A percentile compares a stretch with the other conserved stretches of the same genome.
Evolutionary conservation across 495 filamentous ascomycete genomes (phyloP).

Genomic region (Tuber microsphaerosporum): DNA sequence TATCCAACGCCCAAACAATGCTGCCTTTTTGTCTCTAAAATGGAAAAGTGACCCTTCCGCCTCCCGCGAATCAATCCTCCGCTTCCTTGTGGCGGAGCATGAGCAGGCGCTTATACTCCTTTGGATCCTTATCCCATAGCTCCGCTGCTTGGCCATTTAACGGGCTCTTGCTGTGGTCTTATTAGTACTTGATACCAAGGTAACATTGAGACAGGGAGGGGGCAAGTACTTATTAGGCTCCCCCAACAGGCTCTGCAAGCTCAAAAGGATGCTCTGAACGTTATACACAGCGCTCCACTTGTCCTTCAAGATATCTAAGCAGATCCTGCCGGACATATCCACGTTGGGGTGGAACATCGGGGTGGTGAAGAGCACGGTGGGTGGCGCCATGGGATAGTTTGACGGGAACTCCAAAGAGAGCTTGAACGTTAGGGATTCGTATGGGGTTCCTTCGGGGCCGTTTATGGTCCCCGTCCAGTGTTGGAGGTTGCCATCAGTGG

Average conservation of each 20-base stretch:
- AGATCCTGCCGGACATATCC: conserved; percentile 86
- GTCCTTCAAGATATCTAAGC: conserved; percentile 94
- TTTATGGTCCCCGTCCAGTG: conserved; percentile 89
- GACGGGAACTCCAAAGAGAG: conserved; percentile 84
- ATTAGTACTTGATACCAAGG: conserved; percentile 5
- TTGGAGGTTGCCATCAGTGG: conserved; percentile 82
- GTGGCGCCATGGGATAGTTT: conserved; percentile 90
- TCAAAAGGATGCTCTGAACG: conserved; percentile 83
- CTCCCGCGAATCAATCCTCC: conserved; percentile 24
- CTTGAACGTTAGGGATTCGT: conserved; percentile 79
- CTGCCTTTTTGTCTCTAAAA: conserved; percentile 4
- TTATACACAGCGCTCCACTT: conserved; percentile 93
- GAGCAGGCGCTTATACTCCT: conserved; percentile 69
- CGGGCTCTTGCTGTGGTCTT: conserved; percentile 66
- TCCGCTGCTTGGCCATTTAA: conserved; percentile 94
- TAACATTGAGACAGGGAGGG: not conserved
- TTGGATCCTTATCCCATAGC: conserved; percentile 83
- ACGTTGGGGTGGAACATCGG: conserved; percentile 93
- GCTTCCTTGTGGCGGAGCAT: conserved; percentile 40
- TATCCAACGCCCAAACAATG: conserved; percentile 2
- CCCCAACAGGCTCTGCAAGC: conserved; percentile 87
- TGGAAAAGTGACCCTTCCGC: conserved; percentile 1
- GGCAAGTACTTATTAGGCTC: conserved; percentile 88
- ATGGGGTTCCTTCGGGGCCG: conserved; percentile 85
- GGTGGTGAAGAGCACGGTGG: conserved; percentile 85